Conservation (phyloP, 768 basidiomycete genomes). For the Nevesoporus exiguus region DNA sequence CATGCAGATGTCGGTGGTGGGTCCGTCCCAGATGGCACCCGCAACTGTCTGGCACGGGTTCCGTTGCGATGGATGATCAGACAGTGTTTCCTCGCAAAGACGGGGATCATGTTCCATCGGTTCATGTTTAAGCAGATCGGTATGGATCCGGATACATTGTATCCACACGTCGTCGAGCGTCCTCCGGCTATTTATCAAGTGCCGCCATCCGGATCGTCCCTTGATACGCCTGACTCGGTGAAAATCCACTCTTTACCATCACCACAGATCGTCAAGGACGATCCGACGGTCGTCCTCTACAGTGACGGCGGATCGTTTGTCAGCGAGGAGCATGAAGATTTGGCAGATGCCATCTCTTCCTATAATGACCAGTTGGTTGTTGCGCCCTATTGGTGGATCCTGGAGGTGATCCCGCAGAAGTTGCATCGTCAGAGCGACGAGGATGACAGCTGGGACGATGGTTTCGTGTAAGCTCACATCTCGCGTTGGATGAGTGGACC, state of each 20-base stretch:
- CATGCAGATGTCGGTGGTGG: constrained; percentile 73
- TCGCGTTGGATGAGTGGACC: not conserved
- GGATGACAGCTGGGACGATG: constrained; percentile 12
- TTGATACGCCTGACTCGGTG: constrained; percentile 7
- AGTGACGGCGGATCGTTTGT: constrained; percentile 22
- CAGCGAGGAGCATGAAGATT: constrained; percentile 61
- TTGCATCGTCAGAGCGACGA: constrained; percentile 27
- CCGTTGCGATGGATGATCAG: constrained; percentile 78
- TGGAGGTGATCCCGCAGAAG: constrained; percentile 50
- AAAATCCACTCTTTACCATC: constrained; percentile 7
- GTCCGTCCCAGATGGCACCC: constrained; percentile 52
- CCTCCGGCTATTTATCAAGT: constrained; percentile 35
- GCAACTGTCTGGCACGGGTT: constrained; percentile 63
- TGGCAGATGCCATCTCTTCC: constrained; percentile 50
- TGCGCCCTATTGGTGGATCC: constrained; percentile 57
- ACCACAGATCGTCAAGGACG: constrained; percentile 17
- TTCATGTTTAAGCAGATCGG: constrained; percentile 42
- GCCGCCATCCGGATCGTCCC: constrained; percentile 12
- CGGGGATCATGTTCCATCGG: constrained; percentile 56
- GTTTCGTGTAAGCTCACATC: constrained; percentile 18
- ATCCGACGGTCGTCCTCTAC: constrained; percentile 16
- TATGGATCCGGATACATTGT: constrained; percentile 46
- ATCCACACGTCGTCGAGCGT: constrained; percentile 41
- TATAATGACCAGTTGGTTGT: constrained; percentile 53
- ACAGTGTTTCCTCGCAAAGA: constrained; percentile 53